A percentile compares a stretch with the other conserved stretches of the same genome.
phyloP scores from a whole-genome alignment of 805 yeast species.

The Yarrowia sp. region DNA sequence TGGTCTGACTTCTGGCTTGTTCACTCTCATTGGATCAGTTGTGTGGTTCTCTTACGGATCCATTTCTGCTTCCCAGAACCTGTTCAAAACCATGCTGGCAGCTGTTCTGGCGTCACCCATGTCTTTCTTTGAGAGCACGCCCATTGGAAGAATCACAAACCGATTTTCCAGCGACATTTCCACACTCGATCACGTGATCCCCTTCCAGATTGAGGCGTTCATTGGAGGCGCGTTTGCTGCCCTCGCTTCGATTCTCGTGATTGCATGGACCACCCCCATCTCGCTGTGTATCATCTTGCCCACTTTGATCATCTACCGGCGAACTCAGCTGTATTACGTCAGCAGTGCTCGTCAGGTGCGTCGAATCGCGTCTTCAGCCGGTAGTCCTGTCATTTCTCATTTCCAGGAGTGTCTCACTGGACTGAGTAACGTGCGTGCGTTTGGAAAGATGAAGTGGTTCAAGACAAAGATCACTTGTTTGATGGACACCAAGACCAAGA shows the following conservation, averaged over 20 bases:
- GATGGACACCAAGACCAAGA: constrained; percentile 79
- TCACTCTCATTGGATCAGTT: constrained; percentile 61
- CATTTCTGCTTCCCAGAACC: constrained; percentile 44
- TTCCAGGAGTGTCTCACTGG: constrained; percentile 84
- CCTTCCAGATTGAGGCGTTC: constrained; percentile 51
- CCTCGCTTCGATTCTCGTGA: constrained; percentile 74
- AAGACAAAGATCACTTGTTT: constrained; percentile 53
- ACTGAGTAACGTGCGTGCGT: constrained; percentile 79
- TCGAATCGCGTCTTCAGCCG: constrained; percentile 70
- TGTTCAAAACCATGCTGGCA: constrained; percentile 77
- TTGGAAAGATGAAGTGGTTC: constrained; percentile 70
- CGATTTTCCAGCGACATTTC: constrained; percentile 89
- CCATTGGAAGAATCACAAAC: constrained; percentile 88
- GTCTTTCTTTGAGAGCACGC: constrained; percentile 94
- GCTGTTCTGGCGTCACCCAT: constrained; percentile 86
- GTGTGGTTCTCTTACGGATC: constrained; percentile 59
- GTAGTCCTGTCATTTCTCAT: constrained; percentile 81
- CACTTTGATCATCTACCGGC: constrained; percentile 64
- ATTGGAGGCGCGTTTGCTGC: constrained; percentile 50
- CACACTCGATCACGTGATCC: constrained; percentile 78
- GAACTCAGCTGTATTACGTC: constrained; percentile 74
- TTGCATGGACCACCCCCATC: constrained; percentile 86
- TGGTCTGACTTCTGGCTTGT: constrained; percentile 56
- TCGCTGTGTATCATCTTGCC: constrained; percentile 77
- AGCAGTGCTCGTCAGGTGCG: constrained; percentile 78